Evolutionary conservation across 164 flowering plant species (phyloP).

Genomic region (Macadamia integrifolia): DNA sequence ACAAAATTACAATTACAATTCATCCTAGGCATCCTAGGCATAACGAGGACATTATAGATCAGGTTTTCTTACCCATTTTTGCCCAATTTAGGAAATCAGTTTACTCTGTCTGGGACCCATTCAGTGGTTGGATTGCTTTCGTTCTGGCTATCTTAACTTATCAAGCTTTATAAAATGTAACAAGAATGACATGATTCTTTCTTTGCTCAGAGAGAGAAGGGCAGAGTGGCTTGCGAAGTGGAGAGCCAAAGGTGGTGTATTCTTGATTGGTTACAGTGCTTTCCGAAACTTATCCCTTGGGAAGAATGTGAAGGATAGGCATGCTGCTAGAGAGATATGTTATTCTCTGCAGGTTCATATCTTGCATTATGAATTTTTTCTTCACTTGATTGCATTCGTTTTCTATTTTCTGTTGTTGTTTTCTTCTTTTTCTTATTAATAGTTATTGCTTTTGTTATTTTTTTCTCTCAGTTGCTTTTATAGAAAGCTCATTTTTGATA

Average conservation of each 20-base stretch:
- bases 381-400: neutral
- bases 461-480: too few relatives aligned
- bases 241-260: slow-evolving; percentile 89
- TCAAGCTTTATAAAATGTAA: neutral
- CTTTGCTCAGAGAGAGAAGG: slow-evolving; percentile 62
- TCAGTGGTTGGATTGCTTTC: too few relatives aligned
- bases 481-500: too few relatives aligned
- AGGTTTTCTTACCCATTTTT: too few relatives aligned
- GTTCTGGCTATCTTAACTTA: too few relatives aligned
- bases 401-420: neutral
- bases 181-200: neutral
- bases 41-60: too few relatives aligned
- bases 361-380: neutral
- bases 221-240: slow-evolving; percentile 73
- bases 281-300: slow-evolving; percentile 85
- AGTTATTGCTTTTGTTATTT: neutral
- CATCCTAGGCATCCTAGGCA: too few relatives aligned
- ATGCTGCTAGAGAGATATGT: slow-evolving; percentile 56
- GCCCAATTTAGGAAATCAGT: too few relatives aligned
- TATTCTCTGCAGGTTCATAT: slow-evolving; percentile 61
- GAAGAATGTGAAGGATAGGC: slow-evolving; percentile 65
- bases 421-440: neutral
- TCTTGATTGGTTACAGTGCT: slow-evolving; percentile 82
- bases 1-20: too few relatives aligned
- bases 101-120: too few relatives aligned